These are phyloP conservation scores for Erythrobasidium hasegawianum DNA, from an alignment of 1,284 basidiomycete species.

Conservation along the genomic window DNA sequence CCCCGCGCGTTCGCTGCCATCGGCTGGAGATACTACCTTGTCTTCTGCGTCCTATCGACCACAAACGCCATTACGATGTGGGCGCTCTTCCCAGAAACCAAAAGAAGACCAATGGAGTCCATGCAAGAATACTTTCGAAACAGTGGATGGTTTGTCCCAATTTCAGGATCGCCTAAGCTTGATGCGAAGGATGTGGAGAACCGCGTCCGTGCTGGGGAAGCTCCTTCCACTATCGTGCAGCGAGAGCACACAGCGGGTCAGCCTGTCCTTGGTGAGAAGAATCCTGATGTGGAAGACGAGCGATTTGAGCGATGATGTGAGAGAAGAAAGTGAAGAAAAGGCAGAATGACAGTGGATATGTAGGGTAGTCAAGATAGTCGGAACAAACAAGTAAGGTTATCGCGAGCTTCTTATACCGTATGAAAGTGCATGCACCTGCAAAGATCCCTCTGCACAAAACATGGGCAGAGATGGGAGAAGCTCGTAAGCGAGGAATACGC, in stretches of 20 bases:
- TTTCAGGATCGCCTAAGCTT: background rate
- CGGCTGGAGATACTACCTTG: slow-evolving; percentile 54
- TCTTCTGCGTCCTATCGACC: slow-evolving; percentile 61
- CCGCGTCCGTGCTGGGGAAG: background rate
- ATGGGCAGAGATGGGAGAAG: slow-evolving; percentile 68
- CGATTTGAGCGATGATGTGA: too few relatives aligned
- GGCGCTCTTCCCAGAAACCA: slow-evolving; percentile 51
- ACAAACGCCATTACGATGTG: slow-evolving; percentile 62
- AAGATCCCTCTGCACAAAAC: slow-evolving; percentile 70
- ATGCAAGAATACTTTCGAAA: slow-evolving; percentile 59
- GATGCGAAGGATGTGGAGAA: background rate
- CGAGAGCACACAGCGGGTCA: too few relatives aligned
- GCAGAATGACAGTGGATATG: too few relatives aligned
- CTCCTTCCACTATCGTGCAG: too few relatives aligned
- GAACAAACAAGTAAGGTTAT: too few relatives aligned
- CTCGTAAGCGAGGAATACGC: slow-evolving; percentile 64
- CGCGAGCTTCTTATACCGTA: too few relatives aligned
- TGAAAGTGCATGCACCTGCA: slow-evolving; percentile 47
- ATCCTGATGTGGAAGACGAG: too few relatives aligned
- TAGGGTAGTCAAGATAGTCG: too few relatives aligned
- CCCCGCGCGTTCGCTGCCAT: slow-evolving; percentile 49
- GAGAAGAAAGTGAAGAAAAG: too few relatives aligned
- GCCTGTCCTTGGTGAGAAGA: too few relatives aligned
- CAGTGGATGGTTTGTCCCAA: slow-evolving; percentile 56
- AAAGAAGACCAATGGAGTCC: slow-evolving; percentile 50